Evolutionary conservation across 1,284 basidiomycete species (phyloP).

Genomic region (Schizophyllum amplum): DNA sequence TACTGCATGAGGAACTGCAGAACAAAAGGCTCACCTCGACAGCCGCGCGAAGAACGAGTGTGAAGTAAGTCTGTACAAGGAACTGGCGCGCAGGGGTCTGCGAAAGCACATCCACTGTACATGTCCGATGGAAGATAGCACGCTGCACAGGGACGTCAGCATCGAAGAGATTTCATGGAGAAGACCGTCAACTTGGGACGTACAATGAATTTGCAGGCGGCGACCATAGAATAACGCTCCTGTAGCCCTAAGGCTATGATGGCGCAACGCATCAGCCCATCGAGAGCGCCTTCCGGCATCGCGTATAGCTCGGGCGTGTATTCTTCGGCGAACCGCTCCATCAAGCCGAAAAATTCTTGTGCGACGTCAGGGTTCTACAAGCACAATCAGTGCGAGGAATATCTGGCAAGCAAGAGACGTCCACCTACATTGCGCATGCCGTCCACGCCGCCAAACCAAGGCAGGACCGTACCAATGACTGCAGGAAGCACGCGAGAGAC

Average conservation of each 20-base stretch:
- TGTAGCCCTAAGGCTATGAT: constrained; percentile 66
- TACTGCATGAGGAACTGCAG: not conserved
- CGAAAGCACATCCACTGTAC: not conserved
- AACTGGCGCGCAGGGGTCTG: not conserved
- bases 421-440: constrained; percentile 69
- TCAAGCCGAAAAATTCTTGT: constrained; percentile 78
- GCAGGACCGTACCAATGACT: constrained; percentile 55
- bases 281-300: constrained; percentile 57
- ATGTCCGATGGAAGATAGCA: not conserved
- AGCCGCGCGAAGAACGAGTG: constrained; percentile 32
- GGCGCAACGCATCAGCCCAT: constrained; percentile 68
- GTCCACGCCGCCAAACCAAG: constrained; percentile 44
- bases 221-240: constrained; percentile 81
- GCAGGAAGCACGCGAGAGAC: constrained; percentile 50
- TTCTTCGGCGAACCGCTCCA: constrained; percentile 69
- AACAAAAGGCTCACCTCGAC: constrained; percentile 58
- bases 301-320: constrained; percentile 67
- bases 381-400: no score
- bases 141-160: not conserved
- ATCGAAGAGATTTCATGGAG: not conserved
- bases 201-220: constrained; percentile 77
- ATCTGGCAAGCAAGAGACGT: no score
- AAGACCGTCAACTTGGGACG: constrained; percentile 26
- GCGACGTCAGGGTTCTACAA: constrained; percentile 82
- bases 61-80: not conserved